Evolutionary conservation across 768 basidiomycete genomes (phyloP).

Genomic region (Omphalotus guepiniiformis): DNA sequence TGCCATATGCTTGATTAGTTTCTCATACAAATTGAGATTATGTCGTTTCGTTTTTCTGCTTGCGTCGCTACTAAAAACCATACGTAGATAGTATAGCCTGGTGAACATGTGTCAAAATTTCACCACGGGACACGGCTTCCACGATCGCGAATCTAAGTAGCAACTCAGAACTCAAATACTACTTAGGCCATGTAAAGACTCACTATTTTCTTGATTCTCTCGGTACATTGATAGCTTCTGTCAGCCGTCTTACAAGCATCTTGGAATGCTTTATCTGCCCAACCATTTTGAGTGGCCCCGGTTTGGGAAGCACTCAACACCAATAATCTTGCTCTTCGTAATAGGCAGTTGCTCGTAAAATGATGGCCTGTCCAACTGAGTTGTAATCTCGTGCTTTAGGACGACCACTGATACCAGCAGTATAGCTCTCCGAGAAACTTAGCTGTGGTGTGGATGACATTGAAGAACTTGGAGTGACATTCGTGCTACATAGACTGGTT

Average conservation of each 20-base stretch:
- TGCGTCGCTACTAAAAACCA: neutral
- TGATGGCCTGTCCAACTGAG: neutral
- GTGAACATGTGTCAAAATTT: neutral
- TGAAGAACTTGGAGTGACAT: too few relatives aligned
- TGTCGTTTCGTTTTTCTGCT: neutral
- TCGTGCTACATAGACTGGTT: too few relatives aligned
- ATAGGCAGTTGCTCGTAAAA: neutral
- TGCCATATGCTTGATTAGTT: neutral
- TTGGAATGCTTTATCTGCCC: neutral
- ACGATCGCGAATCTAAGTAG: neutral
- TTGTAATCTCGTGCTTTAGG: constrained; percentile 1
- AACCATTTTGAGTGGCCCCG: neutral
- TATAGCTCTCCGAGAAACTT: too few relatives aligned
- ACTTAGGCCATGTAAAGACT: neutral
- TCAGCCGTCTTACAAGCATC: neutral
- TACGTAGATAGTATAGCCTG: neutral
- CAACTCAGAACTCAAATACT: neutral
- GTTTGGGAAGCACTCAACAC: constrained; percentile 1
- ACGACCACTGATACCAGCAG: neutral
- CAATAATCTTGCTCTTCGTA: constrained; percentile 1
- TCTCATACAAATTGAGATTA: neutral
- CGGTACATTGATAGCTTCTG: neutral
- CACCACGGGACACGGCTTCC: constrained; percentile 3
- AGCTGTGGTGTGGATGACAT: too few relatives aligned
- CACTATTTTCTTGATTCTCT: neutral